Evolutionary conservation across 352 stramenopile genomes (phyloP), one percentile per base, ranked within the genome.

Genomic region (Phytophthora melonis): DNA sequence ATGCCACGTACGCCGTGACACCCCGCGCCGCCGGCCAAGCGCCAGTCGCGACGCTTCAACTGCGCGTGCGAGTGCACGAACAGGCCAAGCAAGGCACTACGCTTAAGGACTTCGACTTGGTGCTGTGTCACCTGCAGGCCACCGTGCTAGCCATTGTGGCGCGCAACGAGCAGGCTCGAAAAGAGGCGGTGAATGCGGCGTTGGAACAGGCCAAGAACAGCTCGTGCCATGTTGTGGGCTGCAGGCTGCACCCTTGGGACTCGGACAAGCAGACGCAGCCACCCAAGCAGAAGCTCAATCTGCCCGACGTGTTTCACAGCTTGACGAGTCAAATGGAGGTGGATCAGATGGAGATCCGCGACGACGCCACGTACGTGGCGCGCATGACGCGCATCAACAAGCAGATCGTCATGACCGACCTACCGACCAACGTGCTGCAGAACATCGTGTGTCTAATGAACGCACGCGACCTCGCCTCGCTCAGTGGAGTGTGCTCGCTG

Each of bases 221-320:
- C 60, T 74, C 66, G 32, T 94, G 87, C 68, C 87, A 94, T 63
- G 87, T 94, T 23, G 68, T 93, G 0, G 85, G 85, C 30, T 94
- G 87, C 58, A 72, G 79, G 58, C 50, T 93, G 65, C 87, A 94
- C 41, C 65, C 54, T 49, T 59, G 67, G 55, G 43, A 70, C 25
- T 62, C 71, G 1, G 47, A 54, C 5, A 72, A 60, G 10, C 19
- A 45, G 6, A 18, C 45, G 9, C 53, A 50, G 52, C 50, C 57
- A 16, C 47, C 55, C 21, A 72, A 76, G 5, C 50, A 68, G 23
- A 85, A 82, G 27, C 59, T 91, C 53, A 77, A 80, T 30, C 75
- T 95, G n/a, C 72, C 80, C 16, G 88, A 94, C 23, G 81, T 96
- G 4, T 94, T 96, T 60, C 69, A 81, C 27, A 89, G 75, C 23